Evolutionary conservation across 179 eudicot species (phyloP).

Genomic region (Vitellaria paradoxa): DNA sequence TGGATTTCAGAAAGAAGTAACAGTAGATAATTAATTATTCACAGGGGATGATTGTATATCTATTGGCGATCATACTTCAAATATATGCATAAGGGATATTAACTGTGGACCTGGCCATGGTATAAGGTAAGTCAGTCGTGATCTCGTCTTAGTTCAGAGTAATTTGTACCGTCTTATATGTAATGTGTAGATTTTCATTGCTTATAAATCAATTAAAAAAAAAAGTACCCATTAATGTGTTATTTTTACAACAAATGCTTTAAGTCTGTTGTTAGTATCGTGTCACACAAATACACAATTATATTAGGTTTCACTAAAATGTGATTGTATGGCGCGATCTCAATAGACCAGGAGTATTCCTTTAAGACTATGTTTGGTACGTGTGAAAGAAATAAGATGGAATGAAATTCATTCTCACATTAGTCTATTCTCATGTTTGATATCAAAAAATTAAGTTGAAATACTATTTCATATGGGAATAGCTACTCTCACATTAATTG

Average conservation of each 20-base stretch:
- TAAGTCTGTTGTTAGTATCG: neutral
- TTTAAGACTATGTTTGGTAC: no score
- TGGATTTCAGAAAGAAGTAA: neutral
- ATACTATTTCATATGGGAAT: no score
- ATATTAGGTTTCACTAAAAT: no score
- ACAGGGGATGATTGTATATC: conserved; percentile 61
- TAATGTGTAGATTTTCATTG: neutral
- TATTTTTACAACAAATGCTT: neutral
- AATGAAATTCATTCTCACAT: no score
- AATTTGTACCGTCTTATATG: neutral
- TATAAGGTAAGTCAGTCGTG: conserved; percentile 27
- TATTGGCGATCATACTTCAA: conserved; percentile 45
- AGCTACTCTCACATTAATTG: no score
- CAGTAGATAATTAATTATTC: neutral
- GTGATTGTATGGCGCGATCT: no score
- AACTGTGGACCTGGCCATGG: conserved; percentile 65
- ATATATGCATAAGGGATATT: conserved; percentile 31
- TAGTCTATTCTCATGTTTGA: no score
- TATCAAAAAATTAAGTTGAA: no score
- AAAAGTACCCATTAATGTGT: neutral
- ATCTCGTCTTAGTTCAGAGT: no score
- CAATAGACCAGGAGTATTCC: no score
- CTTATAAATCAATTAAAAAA: neutral
- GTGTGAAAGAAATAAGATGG: no score
- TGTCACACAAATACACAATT: no score